Base-by-base conservation (phyloP, 2,329 filamentous ascomycete genomes). In the Myriosclerotinia duriaeana region DNA sequence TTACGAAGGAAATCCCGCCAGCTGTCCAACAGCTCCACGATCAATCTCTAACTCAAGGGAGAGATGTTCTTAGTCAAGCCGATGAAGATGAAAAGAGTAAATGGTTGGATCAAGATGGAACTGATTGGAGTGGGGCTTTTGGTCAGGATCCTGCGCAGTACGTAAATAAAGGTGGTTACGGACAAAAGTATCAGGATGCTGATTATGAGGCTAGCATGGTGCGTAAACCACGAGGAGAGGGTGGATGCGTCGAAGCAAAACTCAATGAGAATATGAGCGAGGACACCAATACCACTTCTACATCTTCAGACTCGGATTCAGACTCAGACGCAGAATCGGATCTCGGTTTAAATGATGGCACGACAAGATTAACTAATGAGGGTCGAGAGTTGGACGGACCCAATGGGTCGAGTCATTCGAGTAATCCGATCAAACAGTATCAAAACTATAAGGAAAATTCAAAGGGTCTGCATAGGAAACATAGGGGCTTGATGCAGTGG, bases 401-500 rank as follows among this genome's bases (percentile, higher is more conserved):
- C 12, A 56, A 54, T 36, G 69, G 68, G 20, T 66, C 67, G 42
- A 64, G 65, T 15, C 70, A 72, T 38, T 55, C 67, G 72, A 83
- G 80, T 73, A 86, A 86, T 70, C 86, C 85, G 0, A 78, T 86
- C 68, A 81, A 81, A 71, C 80, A 83, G 71, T 82, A 84, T 75
- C 87, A 87, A 75, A 84, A 89, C 30, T 87, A 89, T 76, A 87
- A 87, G 72, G 82, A 82, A 66, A 84, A 87, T 69, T 92, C 89
- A 75, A 87, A 89, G 69, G 87, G 90, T 55, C 83, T 97, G 76
- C 89, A 93, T 76, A 86, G 93, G 0, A 92, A 93, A 79, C 93
- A 97, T 72, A 84, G 93, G 14, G 94, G 94, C 0, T 74, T 97
- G 75, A 96, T 97, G 92, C 94, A 98, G 78, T 98, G 93, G 93